Base-by-base conservation (phyloP, 306 rosid species). In the Dicorynia guianensis region DNA sequence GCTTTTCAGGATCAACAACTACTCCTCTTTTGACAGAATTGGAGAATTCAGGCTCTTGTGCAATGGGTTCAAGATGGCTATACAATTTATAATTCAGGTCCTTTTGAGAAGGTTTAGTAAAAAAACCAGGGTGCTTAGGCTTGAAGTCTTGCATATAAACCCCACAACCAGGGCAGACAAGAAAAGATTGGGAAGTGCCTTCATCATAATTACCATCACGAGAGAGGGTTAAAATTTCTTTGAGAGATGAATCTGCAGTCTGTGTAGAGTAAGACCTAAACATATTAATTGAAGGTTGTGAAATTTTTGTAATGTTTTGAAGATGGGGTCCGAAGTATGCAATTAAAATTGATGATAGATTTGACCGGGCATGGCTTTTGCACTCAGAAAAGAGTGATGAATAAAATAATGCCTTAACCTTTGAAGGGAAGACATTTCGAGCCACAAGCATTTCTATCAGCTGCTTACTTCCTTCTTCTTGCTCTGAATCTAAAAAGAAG, bases 201-300 rank as follows among this genome's bases (percentile, higher is more conserved):
- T 90, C 98, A 50, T 88, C 92, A 25, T 72, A 94, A 79, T 94
- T 94, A 34, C 98, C 98, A 11, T 94, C 98, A 11, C 96, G 97
- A 49, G 78, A 79, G 59, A 91, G 85, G 11, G 80, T 64, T 11
- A 84, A 71, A 5, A 74, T 81, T 57, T 81, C 76, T 50, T 74
- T 64, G 2, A 38, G 11, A 46, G 60, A 20, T 71, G 76, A 79
- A 54, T 66, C 69, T 71, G 63, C 72, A 19, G 76, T 46, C 30
- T 75, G 75, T 20, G 83, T 74, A 66, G 84, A 78, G 74, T 79
- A 81, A 54, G 44, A 35, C 74, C 71, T 75, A 67, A 59, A 30
- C 20, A 85, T 66, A 69, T 20, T 75, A 30, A 17, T 7, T 4
- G 73, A 74, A 11, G 78, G 60, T 39, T 64, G 85, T 0, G 25